phyloP scores from a whole-genome alignment of 306 rosid genomes.

The Prosopis cineraria region DNA sequence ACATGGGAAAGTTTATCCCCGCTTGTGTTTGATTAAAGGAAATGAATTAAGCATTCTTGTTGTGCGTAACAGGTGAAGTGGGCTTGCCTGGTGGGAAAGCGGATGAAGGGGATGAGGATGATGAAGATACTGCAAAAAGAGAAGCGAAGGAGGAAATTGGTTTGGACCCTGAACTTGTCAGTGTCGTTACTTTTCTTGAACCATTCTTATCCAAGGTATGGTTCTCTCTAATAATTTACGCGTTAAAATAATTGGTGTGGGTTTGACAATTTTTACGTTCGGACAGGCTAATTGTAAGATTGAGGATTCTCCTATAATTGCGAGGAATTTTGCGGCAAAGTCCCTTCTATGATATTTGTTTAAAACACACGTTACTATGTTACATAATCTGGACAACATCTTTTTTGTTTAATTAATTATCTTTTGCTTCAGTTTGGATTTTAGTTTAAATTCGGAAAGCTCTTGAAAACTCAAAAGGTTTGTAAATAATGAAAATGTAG shows the following conservation, averaged over 20 bases:
- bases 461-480: too few relatives aligned
- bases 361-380: too few relatives aligned
- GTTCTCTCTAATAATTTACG: not conserved
- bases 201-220: constrained; percentile 93
- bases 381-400: too few relatives aligned
- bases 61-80: constrained; percentile 74
- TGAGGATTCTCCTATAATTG: constrained; percentile 7
- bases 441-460: too few relatives aligned
- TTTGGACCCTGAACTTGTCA: constrained; percentile 78
- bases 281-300: constrained; percentile 28
- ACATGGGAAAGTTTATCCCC: not conserved
- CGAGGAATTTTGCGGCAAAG: constrained; percentile 11
- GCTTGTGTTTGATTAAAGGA: constrained; percentile 45
- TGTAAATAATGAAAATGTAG: too few relatives aligned
- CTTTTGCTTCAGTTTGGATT: too few relatives aligned
- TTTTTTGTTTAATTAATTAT: too few relatives aligned
- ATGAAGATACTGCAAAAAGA: constrained; percentile 84
- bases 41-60: not conserved
- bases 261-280: constrained; percentile 1
- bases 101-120: constrained; percentile 90
- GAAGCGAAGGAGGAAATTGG: constrained; percentile 96
- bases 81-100: constrained; percentile 96
- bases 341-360: constrained; percentile 18
- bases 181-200: constrained; percentile 80
- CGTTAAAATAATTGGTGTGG: not conserved